Conservation (phyloP, 1,284 basidiomycete genomes). For the Trametes versicolor region DNA sequence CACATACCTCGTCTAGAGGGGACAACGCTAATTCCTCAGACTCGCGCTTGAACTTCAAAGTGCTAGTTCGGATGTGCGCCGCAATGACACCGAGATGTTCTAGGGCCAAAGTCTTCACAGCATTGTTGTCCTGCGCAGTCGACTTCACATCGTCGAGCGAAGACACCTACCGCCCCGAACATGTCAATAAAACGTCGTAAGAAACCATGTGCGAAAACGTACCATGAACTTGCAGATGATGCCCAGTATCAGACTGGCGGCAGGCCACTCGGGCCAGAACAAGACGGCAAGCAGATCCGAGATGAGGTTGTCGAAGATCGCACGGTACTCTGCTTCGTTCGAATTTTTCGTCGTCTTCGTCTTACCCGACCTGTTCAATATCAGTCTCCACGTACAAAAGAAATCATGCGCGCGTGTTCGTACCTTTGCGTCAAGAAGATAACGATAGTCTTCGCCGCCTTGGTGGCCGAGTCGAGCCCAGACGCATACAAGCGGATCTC, state of each 20-base stretch:
- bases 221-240: conserved; percentile 89
- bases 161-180: conserved; percentile 58
- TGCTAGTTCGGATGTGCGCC: conserved; percentile 75
- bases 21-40: conserved; percentile 48
- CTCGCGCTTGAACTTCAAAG: conserved; percentile 56
- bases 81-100: conserved; percentile 96
- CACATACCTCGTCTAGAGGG: conserved; percentile 73
- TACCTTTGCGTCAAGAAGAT: conserved; percentile 82
- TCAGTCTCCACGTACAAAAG: neutral
- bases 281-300: conserved; percentile 90
- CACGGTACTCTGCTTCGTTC: conserved; percentile 90
- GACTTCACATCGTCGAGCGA: conserved; percentile 86
- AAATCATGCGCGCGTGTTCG: neutral
- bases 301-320: conserved; percentile 91
- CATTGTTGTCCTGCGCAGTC: conserved; percentile 75
- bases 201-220: conserved; percentile 27
- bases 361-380: conserved; percentile 68
- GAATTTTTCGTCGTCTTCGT: conserved; percentile 87
- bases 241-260: conserved; percentile 82
- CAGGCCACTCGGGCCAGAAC: conserved; percentile 98
- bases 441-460: conserved; percentile 86
- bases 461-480: conserved; percentile 82
- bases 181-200: neutral
- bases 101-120: conserved; percentile 87
- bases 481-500: conserved; percentile 74